Percentiles rank a stretch among this genome's conserved stretches.
Evolutionary conservation across 306 rosid genomes (phyloP).

Genomic region (Cucumis hystrix): DNA sequence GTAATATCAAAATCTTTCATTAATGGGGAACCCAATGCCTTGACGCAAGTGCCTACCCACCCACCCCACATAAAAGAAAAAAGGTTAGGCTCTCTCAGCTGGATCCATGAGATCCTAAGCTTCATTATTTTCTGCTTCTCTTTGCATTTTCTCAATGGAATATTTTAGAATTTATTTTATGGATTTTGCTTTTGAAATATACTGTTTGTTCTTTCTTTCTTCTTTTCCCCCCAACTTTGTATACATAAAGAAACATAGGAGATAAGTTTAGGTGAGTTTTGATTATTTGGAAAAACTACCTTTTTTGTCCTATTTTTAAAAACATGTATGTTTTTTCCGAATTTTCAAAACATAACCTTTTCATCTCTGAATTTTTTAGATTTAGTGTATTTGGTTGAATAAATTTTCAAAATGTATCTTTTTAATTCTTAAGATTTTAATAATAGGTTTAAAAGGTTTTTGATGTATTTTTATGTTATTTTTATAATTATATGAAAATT

Average conservation of each 20-base stretch:
- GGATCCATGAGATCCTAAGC: neutral
- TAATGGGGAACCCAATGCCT: neutral
- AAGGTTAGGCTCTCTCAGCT: neutral
- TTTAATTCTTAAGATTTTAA: too few relatives aligned
- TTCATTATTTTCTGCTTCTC: neutral
- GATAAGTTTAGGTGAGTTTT: too few relatives aligned
- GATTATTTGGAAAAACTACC: too few relatives aligned
- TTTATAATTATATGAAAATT: too few relatives aligned
- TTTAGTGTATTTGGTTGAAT: too few relatives aligned
- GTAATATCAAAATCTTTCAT: neutral
- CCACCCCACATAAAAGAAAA: neutral
- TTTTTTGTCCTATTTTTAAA: too few relatives aligned
- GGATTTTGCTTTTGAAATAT: neutral
- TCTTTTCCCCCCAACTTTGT: neutral
- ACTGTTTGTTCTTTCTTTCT: neutral
- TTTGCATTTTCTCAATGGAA: neutral
- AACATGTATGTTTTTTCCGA: too few relatives aligned
- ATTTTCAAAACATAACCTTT: too few relatives aligned
- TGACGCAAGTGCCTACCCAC: conserved; percentile 1
- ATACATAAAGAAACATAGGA: neutral
- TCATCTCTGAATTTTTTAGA: too few relatives aligned
- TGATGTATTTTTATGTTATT: too few relatives aligned
- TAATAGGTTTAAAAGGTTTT: too few relatives aligned
- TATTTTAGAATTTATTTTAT: neutral
- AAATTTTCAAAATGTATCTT: too few relatives aligned